A percentile compares a stretch with the other conserved stretches of the same genome.
Conservation (phyloP, 306 rosid species). For the Morella rubra region DNA sequence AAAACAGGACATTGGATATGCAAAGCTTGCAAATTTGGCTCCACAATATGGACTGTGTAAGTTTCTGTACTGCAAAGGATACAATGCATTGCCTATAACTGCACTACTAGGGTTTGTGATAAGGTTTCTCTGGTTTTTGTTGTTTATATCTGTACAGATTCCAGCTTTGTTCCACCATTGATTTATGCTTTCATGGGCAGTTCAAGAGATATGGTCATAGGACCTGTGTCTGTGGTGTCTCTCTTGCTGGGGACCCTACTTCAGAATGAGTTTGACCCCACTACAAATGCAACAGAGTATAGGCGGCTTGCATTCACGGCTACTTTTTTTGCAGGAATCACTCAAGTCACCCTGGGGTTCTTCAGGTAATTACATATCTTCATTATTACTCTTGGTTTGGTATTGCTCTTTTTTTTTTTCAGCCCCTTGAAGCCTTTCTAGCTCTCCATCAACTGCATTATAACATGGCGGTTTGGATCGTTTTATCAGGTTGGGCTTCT, state of each 20-base stretch:
- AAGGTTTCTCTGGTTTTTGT: conserved; percentile 18
- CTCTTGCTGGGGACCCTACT: conserved; percentile 86
- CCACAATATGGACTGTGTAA: conserved; percentile 94
- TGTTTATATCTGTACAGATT: conserved; percentile 49
- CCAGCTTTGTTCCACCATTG: conserved; percentile 95
- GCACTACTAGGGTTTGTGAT: conserved; percentile 21
- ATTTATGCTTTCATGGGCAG: conserved; percentile 95
- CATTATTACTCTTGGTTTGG: conserved; percentile 9
- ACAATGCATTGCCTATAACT: conserved; percentile 7
- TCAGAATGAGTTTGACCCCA: conserved; percentile 59
- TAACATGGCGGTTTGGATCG: conserved; percentile 3
- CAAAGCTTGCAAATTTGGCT: conserved; percentile 83
- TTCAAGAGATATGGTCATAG: conserved; percentile 94
- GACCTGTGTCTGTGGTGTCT: conserved; percentile 97
- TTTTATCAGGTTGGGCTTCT: conserved; percentile 76
- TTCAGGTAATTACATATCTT: conserved; percentile 49
- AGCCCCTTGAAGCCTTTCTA: conserved; percentile 7
- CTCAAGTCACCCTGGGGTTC: conserved; percentile 86
- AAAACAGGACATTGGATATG: conserved; percentile 82
- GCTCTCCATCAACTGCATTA: not conserved
- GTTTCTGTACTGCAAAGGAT: conserved; percentile 25
- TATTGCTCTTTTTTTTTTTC: conserved; percentile 6
- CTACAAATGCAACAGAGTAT: conserved; percentile 49
- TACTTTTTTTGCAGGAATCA: conserved; percentile 91
- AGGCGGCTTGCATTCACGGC: conserved; percentile 90